Base-by-base conservation (phyloP, 1,139 yeast genomes). In the Lodderomyces oxycetoniae region DNA sequence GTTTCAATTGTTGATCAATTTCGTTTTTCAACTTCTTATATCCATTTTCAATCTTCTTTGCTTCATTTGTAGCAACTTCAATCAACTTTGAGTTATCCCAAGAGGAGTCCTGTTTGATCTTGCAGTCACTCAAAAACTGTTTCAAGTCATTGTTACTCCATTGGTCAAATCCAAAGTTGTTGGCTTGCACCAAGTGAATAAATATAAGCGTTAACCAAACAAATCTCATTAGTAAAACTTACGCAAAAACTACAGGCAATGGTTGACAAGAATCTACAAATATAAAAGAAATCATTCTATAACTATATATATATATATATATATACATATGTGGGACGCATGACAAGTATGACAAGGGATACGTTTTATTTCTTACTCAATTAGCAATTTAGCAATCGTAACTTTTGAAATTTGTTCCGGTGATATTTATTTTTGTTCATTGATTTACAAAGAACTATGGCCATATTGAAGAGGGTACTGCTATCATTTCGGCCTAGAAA, bases 121-220 rank as follows among this genome's bases (percentile, higher is more conserved):
- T 53, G 26, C 69, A 61, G 42, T 71, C 77, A 25, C 46, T 47
- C 31, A 57, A 51, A 34, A 58, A 58, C 30, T 56, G 55, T 36
- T 52, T 52, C 16, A 58, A 35, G 32, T 58, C 63, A 21, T 44
- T 46, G 24, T 39, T 41, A 30, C 50, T 51, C 60, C 61, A 57
- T 13, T 42, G 38, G 10, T 43, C 34, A 26, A 48, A 43, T 11
- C 34, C 34, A 25, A 25, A 31, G 12, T 27, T 27, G 17, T 31
- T 31, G 34, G 34, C 34, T n/a, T 25, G 30, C 25, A 27, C 35
- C 31, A 32, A 28, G 21, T 26, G 31, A 22, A 32, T 21, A 19
- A 32, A 32, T 9, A 27, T 16, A 9, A 28, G 20, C 12, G 35
- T 15, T 26, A 31, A 31, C 34, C 34, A 31, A 31, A 26, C 21